Evolutionary conservation across 192 early-diverging fungal species (phyloP).

Genomic region (Geranomyces variabilis): DNA sequence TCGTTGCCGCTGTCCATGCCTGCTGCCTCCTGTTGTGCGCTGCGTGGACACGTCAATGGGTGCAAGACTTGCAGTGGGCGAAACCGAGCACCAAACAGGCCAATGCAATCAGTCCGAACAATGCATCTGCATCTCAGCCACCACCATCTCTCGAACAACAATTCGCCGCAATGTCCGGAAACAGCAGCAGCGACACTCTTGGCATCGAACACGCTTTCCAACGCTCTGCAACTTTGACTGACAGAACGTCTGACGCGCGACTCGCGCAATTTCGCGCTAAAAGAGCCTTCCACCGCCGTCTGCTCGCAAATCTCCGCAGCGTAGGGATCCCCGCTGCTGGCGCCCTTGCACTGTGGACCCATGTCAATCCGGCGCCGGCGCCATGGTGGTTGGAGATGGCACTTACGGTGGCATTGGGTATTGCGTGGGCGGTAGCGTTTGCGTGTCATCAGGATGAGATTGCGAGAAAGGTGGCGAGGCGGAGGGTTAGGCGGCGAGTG

Average conservation of each 20-base stretch:
- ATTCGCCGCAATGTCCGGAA: not conserved
- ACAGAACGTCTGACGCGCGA: not conserved
- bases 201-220: conserved; percentile 10
- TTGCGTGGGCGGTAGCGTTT: conserved; percentile 2
- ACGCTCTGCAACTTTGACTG: not conserved
- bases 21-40: not conserved
- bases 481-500: not conserved
- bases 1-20: not conserved
- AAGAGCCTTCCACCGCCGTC: not conserved
- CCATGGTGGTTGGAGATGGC: not conserved
- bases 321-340: not conserved
- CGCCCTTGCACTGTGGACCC: not conserved
- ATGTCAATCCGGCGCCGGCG: not conserved
- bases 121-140: not conserved
- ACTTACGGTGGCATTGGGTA: not conserved
- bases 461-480: conserved; percentile 6
- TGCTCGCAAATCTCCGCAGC: not conserved
- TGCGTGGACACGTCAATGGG: not conserved
- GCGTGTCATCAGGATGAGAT: not conserved
- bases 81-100: too few relatives aligned
- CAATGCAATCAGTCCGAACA: not conserved
- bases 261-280: conserved; percentile 10
- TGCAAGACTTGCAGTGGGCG: not conserved
- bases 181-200: not conserved
- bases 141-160: not conserved